Base-by-base conservation (phyloP, 345 rosid species). In the Lenwebbia sp. region DNA sequence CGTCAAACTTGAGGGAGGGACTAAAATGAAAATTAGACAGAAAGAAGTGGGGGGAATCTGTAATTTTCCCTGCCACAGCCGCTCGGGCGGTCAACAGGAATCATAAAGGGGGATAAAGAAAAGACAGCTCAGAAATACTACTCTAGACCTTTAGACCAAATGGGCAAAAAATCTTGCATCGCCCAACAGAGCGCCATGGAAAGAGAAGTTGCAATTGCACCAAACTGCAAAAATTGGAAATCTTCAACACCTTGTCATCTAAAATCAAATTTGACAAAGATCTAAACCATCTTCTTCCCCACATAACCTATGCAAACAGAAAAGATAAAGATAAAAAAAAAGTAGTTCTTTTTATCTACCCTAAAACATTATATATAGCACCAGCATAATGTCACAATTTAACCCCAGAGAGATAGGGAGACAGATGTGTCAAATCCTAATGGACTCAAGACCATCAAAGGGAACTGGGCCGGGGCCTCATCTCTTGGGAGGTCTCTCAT, bases 401-500 rank as follows among this genome's bases (percentile, higher is more conserved):
- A 70, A 70, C 47, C 78, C 78, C 78, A 2, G 47, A 37, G 13
- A 83, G 60, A 83, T 26, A 54, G 30, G 55, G 25, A 26, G 5
- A 7, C 41, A 40, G 25, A 40, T 83, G 50, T 40, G 37, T 30
- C 41, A 62, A 15, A 62, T 54, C 49, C 62, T 37, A 33, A 54
- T 37, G 60, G 58, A 33, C 65, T 25, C 28, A 53, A 54, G 28
- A n/a, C 25, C 60, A 54, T 83, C 49, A 15, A n/a, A 55, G 13
- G 28, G 85, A 83, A 85, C 44, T 75, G 55, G 41, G 33, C 53
- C 65, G 28, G 6, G 49, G 13, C 26, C 56, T 47, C 37, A 85
- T 65, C 60, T 62, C 82, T 85, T 85, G 82, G 33, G 70, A 55
- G 86, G 86, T 37, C 86, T 85, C 47, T 85, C 86, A 51, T 85